Evolutionary conservation across 2,329 filamentous ascomycete species (phyloP), one percentile per base, ranked within the genome.

Genomic region (Apiospora hydei): DNA sequence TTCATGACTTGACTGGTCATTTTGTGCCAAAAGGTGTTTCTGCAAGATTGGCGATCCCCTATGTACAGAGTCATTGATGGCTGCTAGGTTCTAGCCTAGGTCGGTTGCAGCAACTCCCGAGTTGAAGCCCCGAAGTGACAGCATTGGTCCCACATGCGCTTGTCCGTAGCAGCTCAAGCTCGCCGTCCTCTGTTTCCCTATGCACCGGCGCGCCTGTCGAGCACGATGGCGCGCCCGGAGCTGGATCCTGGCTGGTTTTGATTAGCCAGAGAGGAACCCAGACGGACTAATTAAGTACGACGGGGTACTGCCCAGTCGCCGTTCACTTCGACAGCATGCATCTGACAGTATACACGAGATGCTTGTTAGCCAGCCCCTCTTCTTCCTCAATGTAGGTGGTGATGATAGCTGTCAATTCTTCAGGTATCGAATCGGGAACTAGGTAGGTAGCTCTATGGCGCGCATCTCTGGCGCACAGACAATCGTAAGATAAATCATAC

Each of bases 1-100:
- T 24, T 64, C 57, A 64, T 64, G 57, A 64, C 57, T 64, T 41
- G 57, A 41, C 34, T 24, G 30, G 57, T 64, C 57, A 64, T 64
- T 14, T 64, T 64, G 57, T 38, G 26, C 53, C 57, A n/a, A 64
- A 64, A 64, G 10, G 34, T 64, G 57, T 64, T 64, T 64, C 57
- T 64, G 57, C 57, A 41, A 64, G 57, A 64, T 64, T 64, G 57
- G 34, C 30, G 57, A 64, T 41, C 57, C 30, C 57, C 21, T 24
- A n/a, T n/a, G n/a, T n/a, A 14, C 3, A n/a, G 18, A 41, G 41
- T 41, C 57, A 49, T 49, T 41, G n/a, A 7, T 7, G 16, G 3
- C 16, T 46, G 18, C 44, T 21, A 46, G 10, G 14, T 46, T 7
- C 16, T 21, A 46, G 44, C 46, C 51, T 13, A 38, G 21, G 57